Percentiles rank a stretch among this genome's conserved stretches.
Evolutionary conservation across 345 rosid species (phyloP).

Genomic region (Camelina sativa): DNA sequence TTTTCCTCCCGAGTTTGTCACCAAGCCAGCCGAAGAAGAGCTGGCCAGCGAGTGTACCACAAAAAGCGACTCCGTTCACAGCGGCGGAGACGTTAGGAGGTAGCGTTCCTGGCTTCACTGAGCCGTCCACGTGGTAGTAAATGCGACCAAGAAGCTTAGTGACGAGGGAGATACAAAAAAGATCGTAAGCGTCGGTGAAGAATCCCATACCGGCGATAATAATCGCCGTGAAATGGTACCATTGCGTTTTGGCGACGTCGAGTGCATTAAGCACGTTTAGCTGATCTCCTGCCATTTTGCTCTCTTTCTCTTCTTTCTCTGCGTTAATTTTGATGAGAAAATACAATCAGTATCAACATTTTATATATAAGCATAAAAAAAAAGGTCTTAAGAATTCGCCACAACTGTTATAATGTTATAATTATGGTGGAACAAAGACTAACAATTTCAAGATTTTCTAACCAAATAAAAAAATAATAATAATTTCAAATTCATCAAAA

Average conservation of each 20-base stretch:
- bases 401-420: neutral
- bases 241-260: conserved; percentile 75
- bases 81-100: conserved; percentile 81
- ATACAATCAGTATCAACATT: conserved; percentile 11
- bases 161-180: conserved; percentile 81
- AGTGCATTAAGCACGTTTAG: conserved; percentile 71
- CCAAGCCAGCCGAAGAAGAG: conserved; percentile 91
- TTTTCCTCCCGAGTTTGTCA: conserved; percentile 74
- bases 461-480: no score
- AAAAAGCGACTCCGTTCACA: conserved; percentile 76
- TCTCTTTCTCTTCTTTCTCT: conserved; percentile 20
- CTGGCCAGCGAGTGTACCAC: conserved; percentile 73
- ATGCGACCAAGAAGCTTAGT: conserved; percentile 81
- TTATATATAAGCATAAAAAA: neutral
- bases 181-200: conserved; percentile 84
- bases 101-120: conserved; percentile 62
- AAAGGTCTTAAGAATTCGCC: neutral
- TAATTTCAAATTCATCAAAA: neutral
- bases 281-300: conserved; percentile 59
- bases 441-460: no score
- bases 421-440: no score
- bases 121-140: conserved; percentile 69
- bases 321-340: conserved; percentile 16
- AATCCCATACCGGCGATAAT: conserved; percentile 87
- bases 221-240: conserved; percentile 84